phyloP scores from a whole-genome alignment of 768 basidiomycete genomes.

The Coprinellus aureogranulatus region DNA sequence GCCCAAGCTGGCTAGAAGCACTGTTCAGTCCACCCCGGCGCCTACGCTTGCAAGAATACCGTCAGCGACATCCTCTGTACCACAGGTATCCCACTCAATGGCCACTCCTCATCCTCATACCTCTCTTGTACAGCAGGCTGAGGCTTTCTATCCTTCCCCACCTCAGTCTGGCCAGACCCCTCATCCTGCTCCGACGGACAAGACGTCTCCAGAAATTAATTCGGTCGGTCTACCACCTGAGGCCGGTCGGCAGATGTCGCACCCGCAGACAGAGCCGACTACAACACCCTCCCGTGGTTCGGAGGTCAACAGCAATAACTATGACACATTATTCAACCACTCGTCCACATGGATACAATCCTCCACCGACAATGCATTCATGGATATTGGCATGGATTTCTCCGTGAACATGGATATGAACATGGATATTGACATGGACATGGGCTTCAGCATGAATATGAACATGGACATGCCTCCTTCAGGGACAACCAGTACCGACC shows the following conservation, averaged over 20 bases:
- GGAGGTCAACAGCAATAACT: constrained; percentile 20
- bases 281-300: constrained; percentile 16
- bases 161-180: constrained; percentile 44
- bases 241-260: constrained; percentile 4
- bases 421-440: constrained; percentile 38
- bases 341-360: constrained; percentile 40
- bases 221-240: constrained; percentile 8
- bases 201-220: constrained; percentile 27
- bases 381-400: constrained; percentile 54
- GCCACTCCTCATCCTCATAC: constrained; percentile 20
- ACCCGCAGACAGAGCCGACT: constrained; percentile 3
- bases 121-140: constrained; percentile 22
- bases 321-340: constrained; percentile 41
- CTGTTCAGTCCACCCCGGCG: constrained; percentile 16
- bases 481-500: constrained; percentile 22
- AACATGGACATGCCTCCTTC: constrained; percentile 27
- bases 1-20: constrained; percentile 30
- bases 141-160: constrained; percentile 63
- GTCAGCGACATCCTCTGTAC: not conserved
- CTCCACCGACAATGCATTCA: constrained; percentile 23
- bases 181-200: constrained; percentile 17
- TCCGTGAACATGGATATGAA: constrained; percentile 36
- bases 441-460: constrained; percentile 33
- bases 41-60: not conserved
- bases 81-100: constrained; percentile 9